Conservation (phyloP, 2,329 filamentous ascomycete genomes). For the Teratosphaeria pseudoeucalypti region DNA sequence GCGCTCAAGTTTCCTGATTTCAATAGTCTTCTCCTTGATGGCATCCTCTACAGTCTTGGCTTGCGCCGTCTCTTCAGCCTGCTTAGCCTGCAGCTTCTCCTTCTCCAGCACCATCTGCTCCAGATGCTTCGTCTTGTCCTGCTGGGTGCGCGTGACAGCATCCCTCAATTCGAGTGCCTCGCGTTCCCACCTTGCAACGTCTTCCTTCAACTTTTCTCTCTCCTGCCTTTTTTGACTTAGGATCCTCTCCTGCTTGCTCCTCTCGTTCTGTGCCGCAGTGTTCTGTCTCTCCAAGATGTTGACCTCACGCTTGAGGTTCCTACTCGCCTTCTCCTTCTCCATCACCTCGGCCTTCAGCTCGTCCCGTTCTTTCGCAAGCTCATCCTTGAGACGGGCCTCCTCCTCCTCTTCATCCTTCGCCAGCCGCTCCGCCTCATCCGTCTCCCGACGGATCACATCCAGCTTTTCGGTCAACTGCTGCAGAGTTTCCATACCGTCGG, state of each 20-base stretch:
- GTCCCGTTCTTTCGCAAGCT: slow-evolving; percentile 65
- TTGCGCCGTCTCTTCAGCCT: slow-evolving; percentile 31
- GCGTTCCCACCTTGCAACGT: slow-evolving; percentile 57
- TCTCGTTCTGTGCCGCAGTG: slow-evolving; percentile 67
- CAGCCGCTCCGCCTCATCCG: slow-evolving; percentile 64
- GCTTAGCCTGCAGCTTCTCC: slow-evolving; percentile 30
- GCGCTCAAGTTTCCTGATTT: slow-evolving; percentile 64
- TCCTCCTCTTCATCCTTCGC: slow-evolving; percentile 52
- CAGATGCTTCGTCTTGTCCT: slow-evolving; percentile 29
- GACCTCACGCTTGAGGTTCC: slow-evolving; percentile 71
- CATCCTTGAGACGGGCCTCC: slow-evolving; percentile 33
- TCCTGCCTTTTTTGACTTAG: slow-evolving; percentile 60
- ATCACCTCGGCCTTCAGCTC: slow-evolving; percentile 66
- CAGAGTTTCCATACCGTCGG: slow-evolving; percentile 55
- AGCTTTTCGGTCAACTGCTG: slow-evolving; percentile 73
- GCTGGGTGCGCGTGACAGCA: slow-evolving; percentile 33
- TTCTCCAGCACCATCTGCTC: slow-evolving; percentile 30
- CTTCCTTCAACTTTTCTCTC: slow-evolving; percentile 58
- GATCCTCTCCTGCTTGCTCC: slow-evolving; percentile 63
- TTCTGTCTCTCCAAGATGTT: slow-evolving; percentile 72
- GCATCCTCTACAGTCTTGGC: slow-evolving; percentile 61
- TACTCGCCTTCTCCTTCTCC: slow-evolving; percentile 84
- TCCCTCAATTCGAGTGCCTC: slow-evolving; percentile 48
- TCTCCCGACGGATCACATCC: slow-evolving; percentile 70
- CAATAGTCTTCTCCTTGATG: slow-evolving; percentile 58